A percentile compares a stretch with the other conserved stretches of the same genome.
These are phyloP conservation scores for Trichoderma citrinoviride DNA, from an alignment of 2,329 filamentous ascomycete species.

Conservation along the genomic window DNA sequence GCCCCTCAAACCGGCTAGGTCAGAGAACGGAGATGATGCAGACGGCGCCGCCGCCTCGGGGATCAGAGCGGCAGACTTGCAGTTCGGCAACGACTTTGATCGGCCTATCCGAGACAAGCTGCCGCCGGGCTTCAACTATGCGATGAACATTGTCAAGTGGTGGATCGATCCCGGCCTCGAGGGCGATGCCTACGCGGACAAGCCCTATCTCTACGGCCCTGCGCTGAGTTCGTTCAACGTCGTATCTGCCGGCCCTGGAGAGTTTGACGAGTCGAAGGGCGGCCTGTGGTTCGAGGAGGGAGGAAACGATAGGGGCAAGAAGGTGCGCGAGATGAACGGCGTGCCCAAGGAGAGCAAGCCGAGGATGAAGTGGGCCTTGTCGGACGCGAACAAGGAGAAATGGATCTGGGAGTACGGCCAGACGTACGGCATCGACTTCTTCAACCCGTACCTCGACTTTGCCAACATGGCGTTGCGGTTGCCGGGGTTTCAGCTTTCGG, in stretches of 20 bases:
- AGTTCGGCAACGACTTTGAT: slow-evolving; percentile 96
- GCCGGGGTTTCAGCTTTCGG: slow-evolving; percentile 69
- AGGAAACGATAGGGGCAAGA: slow-evolving; percentile 55
- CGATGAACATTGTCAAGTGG: slow-evolving; percentile 83
- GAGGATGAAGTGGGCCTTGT: slow-evolving; percentile 60
- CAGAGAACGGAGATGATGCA: slow-evolving; percentile 7
- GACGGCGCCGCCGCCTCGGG: slow-evolving; percentile 34
- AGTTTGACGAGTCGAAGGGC: slow-evolving; percentile 47
- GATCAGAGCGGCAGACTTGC: slow-evolving; percentile 68
- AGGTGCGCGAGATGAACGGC: slow-evolving; percentile 44
- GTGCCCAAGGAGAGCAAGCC: slow-evolving; percentile 53
- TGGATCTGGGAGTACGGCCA: slow-evolving; percentile 56
- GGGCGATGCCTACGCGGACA: slow-evolving; percentile 83
- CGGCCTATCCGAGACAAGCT: slow-evolving; percentile 81
- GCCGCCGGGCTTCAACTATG: slow-evolving; percentile 81
- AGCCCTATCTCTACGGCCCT: slow-evolving; percentile 81
- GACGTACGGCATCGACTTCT: slow-evolving; percentile 66
- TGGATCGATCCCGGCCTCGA: slow-evolving; percentile 88
- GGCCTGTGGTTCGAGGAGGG: slow-evolving; percentile 64
- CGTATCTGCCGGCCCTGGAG: slow-evolving; percentile 60
- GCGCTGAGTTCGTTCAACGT: slow-evolving; percentile 77
- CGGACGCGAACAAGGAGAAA: slow-evolving; percentile 45
- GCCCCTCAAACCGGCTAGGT: slow-evolving; percentile 51
- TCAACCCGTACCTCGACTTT: slow-evolving; percentile 90
- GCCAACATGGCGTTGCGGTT: slow-evolving; percentile 66